Evolutionary conservation across 495 filamentous ascomycete genomes (phyloP).

Genomic region (Lophium mytilinum): DNA sequence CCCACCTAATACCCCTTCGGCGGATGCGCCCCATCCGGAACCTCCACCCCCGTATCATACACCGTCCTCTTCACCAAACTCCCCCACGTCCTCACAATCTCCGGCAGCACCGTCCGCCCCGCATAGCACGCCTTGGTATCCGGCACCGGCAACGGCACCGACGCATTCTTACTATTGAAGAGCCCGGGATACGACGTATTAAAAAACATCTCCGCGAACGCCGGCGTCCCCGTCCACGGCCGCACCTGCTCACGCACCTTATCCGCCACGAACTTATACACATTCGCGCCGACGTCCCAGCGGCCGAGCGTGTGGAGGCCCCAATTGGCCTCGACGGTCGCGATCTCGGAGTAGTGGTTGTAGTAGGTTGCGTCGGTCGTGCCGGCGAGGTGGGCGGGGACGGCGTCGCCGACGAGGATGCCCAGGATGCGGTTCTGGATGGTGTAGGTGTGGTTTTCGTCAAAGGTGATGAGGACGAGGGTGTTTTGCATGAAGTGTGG

Average conservation of each 20-base stretch:
- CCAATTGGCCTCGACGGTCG: conserved; percentile 33
- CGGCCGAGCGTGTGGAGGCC: conserved; percentile 29
- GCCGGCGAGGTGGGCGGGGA: conserved; percentile 23
- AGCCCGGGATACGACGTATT: conserved; percentile 29
- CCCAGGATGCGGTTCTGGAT: conserved; percentile 33
- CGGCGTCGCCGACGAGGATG: conserved; percentile 30
- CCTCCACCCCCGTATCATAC: conserved; percentile 25
- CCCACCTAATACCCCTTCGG: conserved; percentile 7
- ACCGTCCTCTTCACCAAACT: conserved; percentile 5
- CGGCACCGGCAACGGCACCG: conserved; percentile 27
- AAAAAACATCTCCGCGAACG: conserved; percentile 24
- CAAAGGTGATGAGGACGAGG: conserved; percentile 39
- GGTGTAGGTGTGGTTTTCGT: conserved; percentile 36
- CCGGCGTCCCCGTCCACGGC: conserved; percentile 20
- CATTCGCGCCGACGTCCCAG: conserved; percentile 35
- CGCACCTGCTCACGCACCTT: conserved; percentile 18
- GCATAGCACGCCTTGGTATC: conserved; percentile 22
- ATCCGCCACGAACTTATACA: conserved; percentile 29
- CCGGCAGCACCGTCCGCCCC: conserved; percentile 20
- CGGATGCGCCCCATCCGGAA: conserved; percentile 31
- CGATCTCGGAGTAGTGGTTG: conserved; percentile 34
- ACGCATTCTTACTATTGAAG: conserved; percentile 24
- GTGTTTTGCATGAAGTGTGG: conserved; percentile 39
- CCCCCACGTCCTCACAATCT: conserved; percentile 22
- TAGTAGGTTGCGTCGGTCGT: conserved; percentile 30